Conservation (phyloP, 2,329 filamentous ascomycete species). For the Cladophialophora chaetospira region DNA sequence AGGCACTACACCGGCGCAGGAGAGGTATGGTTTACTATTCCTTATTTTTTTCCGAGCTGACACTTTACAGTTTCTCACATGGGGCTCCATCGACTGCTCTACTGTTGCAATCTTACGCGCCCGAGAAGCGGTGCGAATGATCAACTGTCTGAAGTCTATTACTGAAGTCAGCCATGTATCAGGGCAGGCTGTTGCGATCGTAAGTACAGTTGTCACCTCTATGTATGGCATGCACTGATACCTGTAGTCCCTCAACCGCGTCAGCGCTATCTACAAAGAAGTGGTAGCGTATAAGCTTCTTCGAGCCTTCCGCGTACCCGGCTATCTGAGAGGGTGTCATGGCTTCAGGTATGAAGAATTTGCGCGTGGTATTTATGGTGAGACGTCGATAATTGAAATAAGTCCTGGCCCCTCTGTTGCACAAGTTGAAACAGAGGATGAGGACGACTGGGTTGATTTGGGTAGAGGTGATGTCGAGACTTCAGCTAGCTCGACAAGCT, state of each 20-base stretch:
- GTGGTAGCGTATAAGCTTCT: slow-evolving; percentile 16
- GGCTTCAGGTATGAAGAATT: slow-evolving; percentile 6
- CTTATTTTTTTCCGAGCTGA: too few species aligned
- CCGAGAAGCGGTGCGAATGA: slow-evolving; percentile 4
- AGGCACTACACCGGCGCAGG: slow-evolving; percentile 16
- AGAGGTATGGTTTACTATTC: slow-evolving; percentile 16
- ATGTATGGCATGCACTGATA: neutral
- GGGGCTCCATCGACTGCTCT: slow-evolving; percentile 16
- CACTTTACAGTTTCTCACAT: slow-evolving; percentile 16
- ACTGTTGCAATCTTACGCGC: slow-evolving; percentile 8
- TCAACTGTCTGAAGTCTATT: neutral
- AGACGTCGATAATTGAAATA: neutral
- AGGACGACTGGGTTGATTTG: neutral
- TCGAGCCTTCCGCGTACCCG: slow-evolving; percentile 4
- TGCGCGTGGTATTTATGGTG: slow-evolving; percentile 5
- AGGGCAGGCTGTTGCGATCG: slow-evolving; percentile 7
- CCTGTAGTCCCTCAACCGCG: slow-evolving; percentile 8
- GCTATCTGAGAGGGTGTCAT: neutral
- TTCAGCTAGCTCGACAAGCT: neutral
- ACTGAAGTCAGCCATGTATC: neutral
- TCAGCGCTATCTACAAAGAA: slow-evolving; percentile 7
- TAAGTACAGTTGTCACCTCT: neutral
- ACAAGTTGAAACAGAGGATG: too few species aligned
- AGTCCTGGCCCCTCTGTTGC: too few species aligned
- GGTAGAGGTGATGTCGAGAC: neutral